These are phyloP conservation scores for Prunella vulgaris DNA, from an alignment of 257 asterid genomes.

Conservation along the genomic window DNA sequence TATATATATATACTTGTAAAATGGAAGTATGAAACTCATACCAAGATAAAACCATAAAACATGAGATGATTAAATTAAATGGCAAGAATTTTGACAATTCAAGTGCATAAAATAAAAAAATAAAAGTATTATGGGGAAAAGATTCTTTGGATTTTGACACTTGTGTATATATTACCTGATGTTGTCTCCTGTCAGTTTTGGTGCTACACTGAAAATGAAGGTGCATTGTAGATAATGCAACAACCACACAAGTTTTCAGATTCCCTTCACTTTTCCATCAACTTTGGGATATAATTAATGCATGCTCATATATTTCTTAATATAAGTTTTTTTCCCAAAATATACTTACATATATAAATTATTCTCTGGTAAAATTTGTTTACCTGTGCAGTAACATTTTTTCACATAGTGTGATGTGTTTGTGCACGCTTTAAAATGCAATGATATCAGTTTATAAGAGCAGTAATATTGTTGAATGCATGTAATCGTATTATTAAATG, in stretches of 20 bases:
- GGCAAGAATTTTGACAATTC: not conserved
- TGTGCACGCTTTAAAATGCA: no score
- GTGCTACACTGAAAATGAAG: conserved; percentile 10
- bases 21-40: no score
- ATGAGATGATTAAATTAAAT: not conserved
- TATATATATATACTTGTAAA: no score
- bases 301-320: not conserved
- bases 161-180: not conserved
- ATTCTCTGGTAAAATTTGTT: no score
- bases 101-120: not conserved
- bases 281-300: not conserved
- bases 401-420: no score
- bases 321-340: no score
- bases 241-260: not conserved
- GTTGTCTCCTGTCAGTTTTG: conserved; percentile 23
- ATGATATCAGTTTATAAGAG: no score
- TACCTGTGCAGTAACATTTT: no score
- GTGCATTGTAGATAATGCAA: conserved; percentile 1
- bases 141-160: not conserved
- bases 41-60: not conserved
- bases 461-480: no score
- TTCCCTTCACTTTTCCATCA: conserved; percentile 2
- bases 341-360: no score
- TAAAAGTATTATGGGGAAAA: not conserved
- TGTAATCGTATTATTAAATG: no score